Evolutionary conservation across 176 grass and related monocot species (phyloP), one percentile per base, ranked within the genome.

Genomic region (Elymus sibiricus): DNA sequence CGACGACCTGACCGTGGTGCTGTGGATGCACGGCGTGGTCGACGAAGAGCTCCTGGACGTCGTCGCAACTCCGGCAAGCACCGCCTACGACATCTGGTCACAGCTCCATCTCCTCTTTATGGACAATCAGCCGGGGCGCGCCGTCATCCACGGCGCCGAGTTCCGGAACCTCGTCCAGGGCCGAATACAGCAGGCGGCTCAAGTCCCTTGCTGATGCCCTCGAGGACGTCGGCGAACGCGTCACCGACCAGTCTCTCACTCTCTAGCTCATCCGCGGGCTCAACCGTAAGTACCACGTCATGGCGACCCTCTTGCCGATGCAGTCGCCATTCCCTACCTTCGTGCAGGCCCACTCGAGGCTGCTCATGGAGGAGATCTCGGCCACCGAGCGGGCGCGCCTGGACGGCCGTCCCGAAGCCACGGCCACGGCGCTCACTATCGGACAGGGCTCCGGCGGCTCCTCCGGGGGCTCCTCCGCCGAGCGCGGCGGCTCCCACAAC

Each of bases 361-460:
- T 67, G 2, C 7, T 66, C 3, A 27, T 67, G 2, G 64, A 67
- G 14, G 14, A 67, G 7, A 67, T 35, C 5, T 67, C 0, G 29
- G 34, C 2, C 5, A 35, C 0, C 64, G 15, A 1, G 61, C 61
- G 4, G 37, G 37, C 37, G 4, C 37, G 37, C 37, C 37, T 38
- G 37, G 37, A 38, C 7, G 37, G 37, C 6, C 56, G 9, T 2
- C 2, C 21, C 8, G 22, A 60, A 9, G 8, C 3, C 4, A 38
- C 6, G 8, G 21, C 56, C 56, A n/a, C 2, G 7, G 22, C 7
- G 2, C 56, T 24, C 21, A 3, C 3, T 0, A 24, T 60, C 56
- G 4, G n/a, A 2, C 9, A 9, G 1, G 9, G 9, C 21, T 24
- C 9, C 7, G 1, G 0, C 1, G 19, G 21, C 53, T 5, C 1